Evolutionary conservation across 225 moss, liverwort and hornwort species (phyloP), one percentile per base, ranked within the genome.

Genomic region (Sphagnum contortum): DNA sequence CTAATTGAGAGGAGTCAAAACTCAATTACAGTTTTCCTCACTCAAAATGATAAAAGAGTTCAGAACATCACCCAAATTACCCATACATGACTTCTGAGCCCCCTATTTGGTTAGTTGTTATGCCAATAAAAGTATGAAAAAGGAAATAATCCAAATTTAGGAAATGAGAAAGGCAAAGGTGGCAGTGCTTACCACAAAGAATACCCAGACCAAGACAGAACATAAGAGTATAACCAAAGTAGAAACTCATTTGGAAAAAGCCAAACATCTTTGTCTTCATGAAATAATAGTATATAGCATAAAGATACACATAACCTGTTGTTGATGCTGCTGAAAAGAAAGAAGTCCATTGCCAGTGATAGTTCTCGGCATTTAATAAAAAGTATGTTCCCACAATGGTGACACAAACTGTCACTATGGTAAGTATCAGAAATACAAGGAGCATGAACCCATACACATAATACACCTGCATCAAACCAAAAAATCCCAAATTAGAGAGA

Each of bases 401-500:
- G 70, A 98, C 96, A 59, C 96, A 98, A n/a, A 98, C 81, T n/a
- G 96, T 98, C 73, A 98, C 96, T 65, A 92, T 91, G 52, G 86
- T 81, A 44, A 98, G 84, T 62, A 98, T 98, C 60, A 98, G 66
- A 60, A 93, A 98, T 50, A 98, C 96, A 49, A 98, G 76, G 59
- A 98, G 87, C 96, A 93, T 98, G 78, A 98, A 98, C 47, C 96
- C 96, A 59, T 98, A 98, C 44, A 98, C 96, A 66, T 98, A 98
- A 72, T 98, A 98, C n/a, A 98, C 92, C 96, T 98, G 90, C 64
- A 29, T 29, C 29, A 29, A 29, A 29, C 29, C 0, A 29, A 0
- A 29, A 29, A 29, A 29, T 29, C 29, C 29, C 29, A 29, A 29
- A 29, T 29, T 29, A 29, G 29, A 29, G 29, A 29, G 29, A 29